Percentiles rank a stretch among this genome's conserved stretches.
These are phyloP conservation scores for Madurella fahalii DNA, from an alignment of 2,329 filamentous ascomycete species.

Conservation along the genomic window DNA sequence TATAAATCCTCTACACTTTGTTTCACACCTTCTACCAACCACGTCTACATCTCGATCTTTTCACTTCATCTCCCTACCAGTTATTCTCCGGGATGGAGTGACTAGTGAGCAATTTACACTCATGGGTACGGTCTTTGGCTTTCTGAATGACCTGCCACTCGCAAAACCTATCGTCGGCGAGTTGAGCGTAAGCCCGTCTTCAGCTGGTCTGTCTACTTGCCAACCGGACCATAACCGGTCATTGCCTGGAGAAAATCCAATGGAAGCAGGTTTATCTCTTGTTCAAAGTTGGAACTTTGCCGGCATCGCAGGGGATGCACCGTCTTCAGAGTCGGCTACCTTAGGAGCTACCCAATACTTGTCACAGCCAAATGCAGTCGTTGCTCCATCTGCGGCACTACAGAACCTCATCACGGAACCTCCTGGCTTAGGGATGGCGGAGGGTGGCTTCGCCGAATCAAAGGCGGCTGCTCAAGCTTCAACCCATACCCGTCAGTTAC, in stretches of 20 bases:
- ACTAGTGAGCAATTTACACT: neutral
- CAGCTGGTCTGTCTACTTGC: neutral
- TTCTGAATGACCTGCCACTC: neutral
- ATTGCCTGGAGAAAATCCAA: neutral
- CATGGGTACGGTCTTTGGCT: neutral
- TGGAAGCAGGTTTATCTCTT: neutral
- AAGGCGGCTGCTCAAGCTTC: neutral
- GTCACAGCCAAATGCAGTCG: neutral
- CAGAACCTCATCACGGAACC: neutral
- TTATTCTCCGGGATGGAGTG: neutral
- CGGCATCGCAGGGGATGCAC: neutral
- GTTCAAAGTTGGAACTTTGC: slow-evolving; percentile 9
- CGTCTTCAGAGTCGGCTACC: neutral
- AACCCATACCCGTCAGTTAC: neutral
- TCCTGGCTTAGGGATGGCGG: neutral
- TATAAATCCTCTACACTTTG: neutral
- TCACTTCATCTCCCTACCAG: neutral
- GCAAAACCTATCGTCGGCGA: neutral
- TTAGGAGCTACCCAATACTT: neutral
- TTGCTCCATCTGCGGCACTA: neutral
- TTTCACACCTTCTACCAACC: neutral
- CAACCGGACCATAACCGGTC: neutral
- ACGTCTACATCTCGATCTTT: neutral
- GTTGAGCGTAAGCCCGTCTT: neutral
- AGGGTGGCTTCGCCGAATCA: neutral